Evolutionary conservation across 805 yeast genomes (phyloP).

Genomic region (Candida sphagnicola): DNA sequence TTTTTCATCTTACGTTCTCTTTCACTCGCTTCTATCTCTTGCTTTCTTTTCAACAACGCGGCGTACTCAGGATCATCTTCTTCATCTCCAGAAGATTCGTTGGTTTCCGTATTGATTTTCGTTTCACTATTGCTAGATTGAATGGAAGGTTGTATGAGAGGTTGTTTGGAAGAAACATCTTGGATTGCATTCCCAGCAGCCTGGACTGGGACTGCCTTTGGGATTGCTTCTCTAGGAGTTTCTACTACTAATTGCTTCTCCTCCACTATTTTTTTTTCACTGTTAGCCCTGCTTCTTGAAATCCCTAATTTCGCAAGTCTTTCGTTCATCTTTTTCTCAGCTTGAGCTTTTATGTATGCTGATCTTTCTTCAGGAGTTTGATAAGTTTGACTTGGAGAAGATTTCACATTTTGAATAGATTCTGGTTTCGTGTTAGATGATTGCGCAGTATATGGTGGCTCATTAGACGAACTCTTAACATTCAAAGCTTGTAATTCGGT

Average conservation of each 20-base stretch:
- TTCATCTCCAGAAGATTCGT: conserved; percentile 17
- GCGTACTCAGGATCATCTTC: conserved; percentile 47
- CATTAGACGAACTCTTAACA: conserved; percentile 8
- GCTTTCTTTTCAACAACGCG: conserved; percentile 42
- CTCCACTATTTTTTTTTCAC: too few relatives aligned
- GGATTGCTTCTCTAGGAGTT: conserved; percentile 9
- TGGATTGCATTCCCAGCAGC: too few relatives aligned
- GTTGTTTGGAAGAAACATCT: too few relatives aligned
- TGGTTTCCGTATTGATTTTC: too few relatives aligned
- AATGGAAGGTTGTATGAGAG: too few relatives aligned
- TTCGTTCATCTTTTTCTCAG: conserved; percentile 74
- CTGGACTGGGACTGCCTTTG: too few relatives aligned
- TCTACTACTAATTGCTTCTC: conserved; percentile 5
- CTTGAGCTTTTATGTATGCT: conserved; percentile 76
- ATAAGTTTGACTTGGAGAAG: conserved; percentile 16
- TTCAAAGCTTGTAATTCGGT: conserved; percentile 39
- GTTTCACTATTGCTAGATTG: too few relatives aligned
- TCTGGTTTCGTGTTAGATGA: conserved; percentile 13
- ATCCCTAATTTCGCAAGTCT: conserved; percentile 79
- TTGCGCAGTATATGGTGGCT: conserved; percentile 6
- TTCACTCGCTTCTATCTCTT: conserved; percentile 42
- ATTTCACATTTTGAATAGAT: background rate
- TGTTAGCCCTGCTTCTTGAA: conserved; percentile 22
- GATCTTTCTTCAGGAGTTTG: conserved; percentile 65
- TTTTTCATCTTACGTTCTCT: conserved; percentile 44